These are phyloP conservation scores for Modicella reniformis DNA, from an alignment of 371 early-diverging fungal genomes.

Conservation along the genomic window DNA sequence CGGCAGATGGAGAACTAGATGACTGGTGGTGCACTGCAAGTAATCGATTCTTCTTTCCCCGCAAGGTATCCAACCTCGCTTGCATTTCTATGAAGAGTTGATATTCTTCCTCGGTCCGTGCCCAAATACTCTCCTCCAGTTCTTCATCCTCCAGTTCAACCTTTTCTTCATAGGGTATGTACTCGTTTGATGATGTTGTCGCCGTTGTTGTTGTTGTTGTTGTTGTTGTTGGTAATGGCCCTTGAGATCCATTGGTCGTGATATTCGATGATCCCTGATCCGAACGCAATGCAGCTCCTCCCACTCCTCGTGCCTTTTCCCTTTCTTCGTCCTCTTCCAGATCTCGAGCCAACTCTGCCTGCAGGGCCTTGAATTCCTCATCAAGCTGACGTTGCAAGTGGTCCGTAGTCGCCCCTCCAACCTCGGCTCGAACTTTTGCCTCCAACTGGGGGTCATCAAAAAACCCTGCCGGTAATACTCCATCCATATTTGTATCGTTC, in stretches of 20 bases:
- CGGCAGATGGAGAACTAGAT: not conserved
- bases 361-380: conserved; percentile 46
- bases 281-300: conserved; percentile 10
- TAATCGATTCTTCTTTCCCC: conserved; percentile 41
- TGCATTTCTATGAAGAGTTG: conserved; percentile 49
- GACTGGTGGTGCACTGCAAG: not conserved
- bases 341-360: conserved; percentile 46
- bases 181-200: conserved; percentile 9
- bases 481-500: conserved; percentile 23
- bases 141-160: conserved; percentile 43
- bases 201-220: not conserved
- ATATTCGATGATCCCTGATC: not conserved
- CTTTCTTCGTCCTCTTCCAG: conserved; percentile 29
- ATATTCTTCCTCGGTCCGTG: conserved; percentile 46
- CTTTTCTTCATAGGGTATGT: conserved; percentile 39
- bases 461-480: conserved; percentile 51
- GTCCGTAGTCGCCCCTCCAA: conserved; percentile 50
- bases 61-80: conserved; percentile 37
- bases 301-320: conserved; percentile 5
- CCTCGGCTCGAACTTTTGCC: conserved; percentile 38
- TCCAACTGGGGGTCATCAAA: conserved; percentile 52
- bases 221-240: conserved; percentile 1
- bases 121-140: conserved; percentile 45
- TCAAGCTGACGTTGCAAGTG: conserved; percentile 46
- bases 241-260: not conserved